These are phyloP conservation scores for Trifolium subterraneum DNA, from an alignment of 306 rosid genomes.

Conservation along the genomic window DNA sequence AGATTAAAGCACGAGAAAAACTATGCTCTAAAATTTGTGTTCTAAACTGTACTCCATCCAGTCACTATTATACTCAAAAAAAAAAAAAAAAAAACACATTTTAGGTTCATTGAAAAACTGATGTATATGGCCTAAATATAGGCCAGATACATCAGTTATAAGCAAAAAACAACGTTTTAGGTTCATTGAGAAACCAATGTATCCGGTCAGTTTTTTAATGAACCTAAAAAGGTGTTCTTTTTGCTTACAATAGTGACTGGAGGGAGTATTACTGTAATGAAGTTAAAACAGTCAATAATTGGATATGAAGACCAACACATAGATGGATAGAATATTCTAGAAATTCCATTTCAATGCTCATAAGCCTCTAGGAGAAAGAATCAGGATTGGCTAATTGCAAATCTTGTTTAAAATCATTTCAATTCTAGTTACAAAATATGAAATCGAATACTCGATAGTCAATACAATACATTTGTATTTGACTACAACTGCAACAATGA, in stretches of 20 bases:
- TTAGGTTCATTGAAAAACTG: not conserved
- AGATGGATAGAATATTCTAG: not conserved
- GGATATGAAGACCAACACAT: not conserved
- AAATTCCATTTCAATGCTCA: not conserved
- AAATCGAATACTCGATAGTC: no score
- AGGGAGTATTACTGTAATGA: not conserved
- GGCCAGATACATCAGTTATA: no score
- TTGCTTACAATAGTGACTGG: no score
- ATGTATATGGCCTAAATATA: no score
- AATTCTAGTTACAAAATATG: not conserved
- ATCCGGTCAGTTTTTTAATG: no score
- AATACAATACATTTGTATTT: not conserved
- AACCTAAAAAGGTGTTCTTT: no score
- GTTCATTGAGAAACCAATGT: no score
- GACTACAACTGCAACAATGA: not conserved
- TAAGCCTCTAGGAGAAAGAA: no score
- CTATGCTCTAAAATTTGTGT: not conserved
- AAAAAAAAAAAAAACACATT: no score
- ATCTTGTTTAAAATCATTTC: not conserved
- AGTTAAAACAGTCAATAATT: not conserved
- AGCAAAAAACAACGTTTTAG: no score
- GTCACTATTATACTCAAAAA: no score
- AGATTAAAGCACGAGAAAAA: slow-evolving; percentile 16
- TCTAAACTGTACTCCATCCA: not conserved
- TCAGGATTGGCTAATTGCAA: no score